Conservation (phyloP, 129 eudicot genomes). For the Solidago caesia region DNA sequence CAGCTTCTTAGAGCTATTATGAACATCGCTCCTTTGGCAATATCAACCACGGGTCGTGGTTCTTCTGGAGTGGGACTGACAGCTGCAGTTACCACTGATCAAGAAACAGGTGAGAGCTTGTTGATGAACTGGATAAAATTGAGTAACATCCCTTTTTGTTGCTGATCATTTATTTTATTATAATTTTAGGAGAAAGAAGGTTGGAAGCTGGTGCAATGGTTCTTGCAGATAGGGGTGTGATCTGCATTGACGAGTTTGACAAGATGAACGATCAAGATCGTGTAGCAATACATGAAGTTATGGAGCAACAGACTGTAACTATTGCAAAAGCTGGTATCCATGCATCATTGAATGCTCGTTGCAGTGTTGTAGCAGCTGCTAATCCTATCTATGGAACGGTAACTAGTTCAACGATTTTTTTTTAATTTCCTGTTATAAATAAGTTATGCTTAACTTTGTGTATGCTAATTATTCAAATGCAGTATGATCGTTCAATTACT, state of each 20-base stretch:
- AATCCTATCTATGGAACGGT: slow-evolving; percentile 99
- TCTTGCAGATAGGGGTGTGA: slow-evolving; percentile 98
- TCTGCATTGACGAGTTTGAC: slow-evolving; percentile 98
- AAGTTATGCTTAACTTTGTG: slow-evolving; percentile 14
- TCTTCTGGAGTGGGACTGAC: slow-evolving; percentile 99
- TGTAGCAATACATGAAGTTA: slow-evolving; percentile 98
- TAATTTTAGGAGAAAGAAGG: slow-evolving; percentile 80
- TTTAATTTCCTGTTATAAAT: background rate
- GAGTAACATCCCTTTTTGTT: background rate
- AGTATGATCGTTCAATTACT: slow-evolving; percentile 97
- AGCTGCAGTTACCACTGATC: slow-evolving; percentile 98
- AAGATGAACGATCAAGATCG: slow-evolving; percentile 99
- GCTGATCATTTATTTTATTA: background rate
- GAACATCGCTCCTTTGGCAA: slow-evolving; percentile 97
- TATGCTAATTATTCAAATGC: slow-evolving; percentile 22
- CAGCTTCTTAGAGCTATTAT: slow-evolving; percentile 97
- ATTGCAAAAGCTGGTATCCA: slow-evolving; percentile 99
- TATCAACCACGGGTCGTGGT: slow-evolving; percentile 98
- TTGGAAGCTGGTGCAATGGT: slow-evolving; percentile 99
- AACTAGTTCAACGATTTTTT: slow-evolving; percentile 14
- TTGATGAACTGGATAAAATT: background rate
- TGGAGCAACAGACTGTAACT: slow-evolving; percentile 99
- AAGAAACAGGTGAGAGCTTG: slow-evolving; percentile 77
- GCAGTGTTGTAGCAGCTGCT: slow-evolving; percentile 99
- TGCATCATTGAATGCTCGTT: slow-evolving; percentile 95